Conservation (phyloP, 2,329 filamentous ascomycete species). For the Fusarium praegraminearum region DNA sequence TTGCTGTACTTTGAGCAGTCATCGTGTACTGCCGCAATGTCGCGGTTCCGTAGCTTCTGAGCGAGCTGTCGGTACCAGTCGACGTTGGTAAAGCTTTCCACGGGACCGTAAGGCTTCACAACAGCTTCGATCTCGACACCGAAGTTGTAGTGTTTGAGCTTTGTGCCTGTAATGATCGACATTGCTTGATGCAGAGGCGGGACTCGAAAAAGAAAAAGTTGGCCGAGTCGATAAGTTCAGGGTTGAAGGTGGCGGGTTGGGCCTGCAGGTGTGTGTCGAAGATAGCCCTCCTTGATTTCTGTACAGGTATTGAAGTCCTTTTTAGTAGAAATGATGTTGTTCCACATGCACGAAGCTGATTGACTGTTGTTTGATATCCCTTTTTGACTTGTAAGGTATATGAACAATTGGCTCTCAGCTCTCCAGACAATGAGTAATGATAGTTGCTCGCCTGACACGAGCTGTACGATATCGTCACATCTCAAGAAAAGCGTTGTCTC, state of each 20-base stretch:
- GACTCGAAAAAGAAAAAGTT: constrained; percentile 24
- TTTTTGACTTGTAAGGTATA: constrained; percentile 14
- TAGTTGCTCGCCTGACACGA: constrained; percentile 23
- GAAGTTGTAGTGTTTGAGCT: constrained; percentile 55
- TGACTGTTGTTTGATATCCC: constrained; percentile 2
- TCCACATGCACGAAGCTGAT: constrained; percentile 20
- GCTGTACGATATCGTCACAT: constrained; percentile 28
- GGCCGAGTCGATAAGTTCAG: background rate
- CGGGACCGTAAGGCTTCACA: constrained; percentile 54
- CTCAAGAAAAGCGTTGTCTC: constrained; percentile 20
- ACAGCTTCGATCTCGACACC: constrained; percentile 57
- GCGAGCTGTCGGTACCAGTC: constrained; percentile 57
- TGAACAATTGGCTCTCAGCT: constrained; percentile 27
- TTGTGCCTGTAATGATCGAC: constrained; percentile 31
- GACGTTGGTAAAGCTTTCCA: constrained; percentile 54
- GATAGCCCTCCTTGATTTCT: constrained; percentile 13
- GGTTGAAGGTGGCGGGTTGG: constrained; percentile 19
- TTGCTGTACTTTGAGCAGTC: constrained; percentile 56
- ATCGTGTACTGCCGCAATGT: constrained; percentile 54
- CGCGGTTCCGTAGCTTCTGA: constrained; percentile 54
- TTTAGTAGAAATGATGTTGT: constrained; percentile 1
- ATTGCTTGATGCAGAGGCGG: constrained; percentile 4
- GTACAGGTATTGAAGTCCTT: background rate
- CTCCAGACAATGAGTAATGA: background rate
- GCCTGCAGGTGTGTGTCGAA: constrained; percentile 26